Evolutionary conservation across 768 basidiomycete genomes (phyloP), one percentile per base, ranked within the genome.

Genomic region (Leucosporidium creatinivorum): DNA sequence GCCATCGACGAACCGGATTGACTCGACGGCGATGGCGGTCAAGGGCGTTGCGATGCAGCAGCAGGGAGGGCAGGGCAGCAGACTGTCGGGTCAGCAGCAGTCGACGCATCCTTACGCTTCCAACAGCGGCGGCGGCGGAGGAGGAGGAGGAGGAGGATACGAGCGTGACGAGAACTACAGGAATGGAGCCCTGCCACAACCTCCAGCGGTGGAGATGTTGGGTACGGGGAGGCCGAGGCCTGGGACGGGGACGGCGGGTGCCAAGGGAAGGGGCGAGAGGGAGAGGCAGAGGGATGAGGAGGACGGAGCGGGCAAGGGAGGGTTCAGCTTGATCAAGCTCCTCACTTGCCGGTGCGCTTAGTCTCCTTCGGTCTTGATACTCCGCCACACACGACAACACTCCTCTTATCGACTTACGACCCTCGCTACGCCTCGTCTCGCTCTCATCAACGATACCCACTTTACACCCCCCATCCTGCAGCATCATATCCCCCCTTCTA

Each of bases 331-430:
- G 51, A 54, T 71, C 26, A 66, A 68, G 39, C 48, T 76, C 54
- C 30, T 76, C 28, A 73, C 74, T 10, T 76, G 75, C 70, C 66
- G 74, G 25, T 76, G 75, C 31, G 69, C 62, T 30, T 75, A 44
- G 15, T 8, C 39, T 12, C 12, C 33, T n/a, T n/a, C n/a, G n/a
- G n/a, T n/a, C n/a, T n/a, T n/a, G n/a, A 33, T 4, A 33, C 33
- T 33, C 10, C 33, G n/a, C 33, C 33, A 33, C 33, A 5, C 10
- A 33, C 33, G 10, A 33, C 10, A 33, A 33, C 33, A 5, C 33
- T 33, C 33, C 33, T 33, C 33, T 13, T 44, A 2, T 13, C 39
- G 39, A 44, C 39, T 44, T 44, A 44, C 39, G 39, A 44, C 39
- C 15, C 39, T 10, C 8, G 8, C 39, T 17, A 44, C 39, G 39